Conservation (phyloP, 2,329 filamentous ascomycete species). For the Penicillium sp. region DNA sequence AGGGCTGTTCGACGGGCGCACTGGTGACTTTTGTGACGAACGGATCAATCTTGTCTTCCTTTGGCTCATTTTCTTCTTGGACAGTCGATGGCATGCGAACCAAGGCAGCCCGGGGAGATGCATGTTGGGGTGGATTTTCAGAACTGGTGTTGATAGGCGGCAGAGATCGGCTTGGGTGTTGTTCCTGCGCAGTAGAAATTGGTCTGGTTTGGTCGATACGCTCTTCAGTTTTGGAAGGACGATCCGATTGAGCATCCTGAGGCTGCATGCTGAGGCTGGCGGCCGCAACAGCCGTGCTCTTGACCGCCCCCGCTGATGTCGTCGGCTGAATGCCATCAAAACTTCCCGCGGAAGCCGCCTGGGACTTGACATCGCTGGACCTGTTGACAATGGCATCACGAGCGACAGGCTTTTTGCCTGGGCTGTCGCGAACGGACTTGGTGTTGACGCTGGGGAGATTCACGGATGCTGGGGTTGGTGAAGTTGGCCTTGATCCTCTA, state of each 20-base stretch:
- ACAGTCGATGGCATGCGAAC: constrained; percentile 11
- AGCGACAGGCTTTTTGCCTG: constrained; percentile 19
- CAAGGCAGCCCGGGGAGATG: constrained; percentile 10
- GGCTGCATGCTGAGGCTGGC: constrained; percentile 19
- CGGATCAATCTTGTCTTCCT: not conserved
- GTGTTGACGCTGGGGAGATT: constrained; percentile 13
- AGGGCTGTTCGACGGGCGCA: constrained; percentile 7
- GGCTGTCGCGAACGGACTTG: constrained; percentile 17
- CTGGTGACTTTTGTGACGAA: not conserved
- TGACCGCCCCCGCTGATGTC: constrained; percentile 9
- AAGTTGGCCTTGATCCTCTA: constrained; percentile 37
- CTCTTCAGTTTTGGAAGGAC: constrained; percentile 5
- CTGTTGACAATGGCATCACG: not conserved
- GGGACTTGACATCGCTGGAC: no score
- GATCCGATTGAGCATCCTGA: constrained; percentile 6
- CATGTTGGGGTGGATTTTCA: constrained; percentile 1
- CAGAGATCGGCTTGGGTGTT: not conserved
- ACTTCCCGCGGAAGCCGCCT: no score
- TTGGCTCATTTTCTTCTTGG: constrained; percentile 9
- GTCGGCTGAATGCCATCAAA: no score
- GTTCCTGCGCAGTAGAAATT: not conserved
- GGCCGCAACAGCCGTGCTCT: constrained; percentile 27
- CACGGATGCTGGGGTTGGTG: constrained; percentile 26
- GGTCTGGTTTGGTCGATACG: constrained; percentile 1
- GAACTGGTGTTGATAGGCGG: not conserved